Evolutionary conservation across 371 early-diverging fungal species (phyloP).

Genomic region (Mucor racemosus): DNA sequence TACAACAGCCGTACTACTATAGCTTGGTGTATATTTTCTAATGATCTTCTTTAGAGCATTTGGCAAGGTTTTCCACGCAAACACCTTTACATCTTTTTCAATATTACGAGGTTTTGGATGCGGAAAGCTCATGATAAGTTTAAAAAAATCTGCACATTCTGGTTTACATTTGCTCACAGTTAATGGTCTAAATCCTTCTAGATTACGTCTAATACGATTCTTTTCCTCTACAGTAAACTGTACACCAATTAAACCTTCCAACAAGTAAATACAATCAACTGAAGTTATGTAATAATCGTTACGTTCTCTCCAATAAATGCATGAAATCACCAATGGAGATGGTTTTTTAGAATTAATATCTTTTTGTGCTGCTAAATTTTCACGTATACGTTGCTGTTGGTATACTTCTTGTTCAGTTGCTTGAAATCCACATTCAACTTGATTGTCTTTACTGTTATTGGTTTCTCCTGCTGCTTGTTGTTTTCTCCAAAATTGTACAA

Average conservation of each 20-base stretch:
- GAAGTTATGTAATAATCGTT: slow-evolving; percentile 79
- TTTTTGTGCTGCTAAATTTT: slow-evolving; percentile 16
- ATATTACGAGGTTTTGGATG: slow-evolving; percentile 86
- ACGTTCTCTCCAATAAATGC: slow-evolving; percentile 78
- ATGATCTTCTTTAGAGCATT: slow-evolving; percentile 76
- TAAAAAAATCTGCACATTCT: slow-evolving; percentile 74
- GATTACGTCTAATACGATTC: slow-evolving; percentile 82
- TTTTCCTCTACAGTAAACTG: slow-evolving; percentile 82
- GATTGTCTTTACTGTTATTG: not conserved
- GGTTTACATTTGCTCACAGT: slow-evolving; percentile 77
- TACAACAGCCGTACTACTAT: slow-evolving; percentile 26
- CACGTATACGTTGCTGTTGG: slow-evolving; percentile 24
- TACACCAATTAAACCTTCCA: slow-evolving; percentile 74
- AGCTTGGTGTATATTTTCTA: slow-evolving; percentile 64
- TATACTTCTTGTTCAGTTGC: slow-evolving; percentile 22
- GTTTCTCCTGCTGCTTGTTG: slow-evolving; percentile 44
- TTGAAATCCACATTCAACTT: slow-evolving; percentile 23
- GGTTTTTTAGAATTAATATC: not conserved
- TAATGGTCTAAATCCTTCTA: slow-evolving; percentile 80
- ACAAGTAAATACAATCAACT: slow-evolving; percentile 76
- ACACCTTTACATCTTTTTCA: slow-evolving; percentile 87
- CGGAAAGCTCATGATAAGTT: slow-evolving; percentile 79
- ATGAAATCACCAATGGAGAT: slow-evolving; percentile 67
- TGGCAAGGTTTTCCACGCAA: slow-evolving; percentile 72
- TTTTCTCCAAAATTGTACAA: slow-evolving; percentile 75